Evolutionary conservation across 2,329 filamentous ascomycete species (phyloP).

Genomic region (Diaporthe helianthi): DNA sequence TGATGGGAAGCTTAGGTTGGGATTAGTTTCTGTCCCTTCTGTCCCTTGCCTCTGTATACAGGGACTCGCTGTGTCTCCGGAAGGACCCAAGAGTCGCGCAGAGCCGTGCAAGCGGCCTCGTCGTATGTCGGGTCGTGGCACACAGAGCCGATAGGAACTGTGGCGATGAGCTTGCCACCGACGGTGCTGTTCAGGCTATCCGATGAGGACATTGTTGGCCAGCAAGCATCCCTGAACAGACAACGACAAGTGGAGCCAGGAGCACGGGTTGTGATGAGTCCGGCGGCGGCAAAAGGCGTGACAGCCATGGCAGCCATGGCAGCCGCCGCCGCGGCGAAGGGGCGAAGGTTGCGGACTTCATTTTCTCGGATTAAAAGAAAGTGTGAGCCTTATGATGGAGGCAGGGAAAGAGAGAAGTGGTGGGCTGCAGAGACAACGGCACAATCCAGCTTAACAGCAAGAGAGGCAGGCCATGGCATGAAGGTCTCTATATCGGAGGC

Average conservation of each 20-base stretch:
- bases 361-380: not conserved
- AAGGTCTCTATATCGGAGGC: not conserved
- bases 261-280: slow-evolving; percentile 3
- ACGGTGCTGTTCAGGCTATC: slow-evolving; percentile 54
- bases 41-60: not conserved
- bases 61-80: slow-evolving; percentile 46
- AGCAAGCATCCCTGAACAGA: slow-evolving; percentile 50
- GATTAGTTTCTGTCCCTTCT: not conserved
- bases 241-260: not conserved
- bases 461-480: not conserved
- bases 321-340: not conserved
- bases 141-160: slow-evolving; percentile 52
- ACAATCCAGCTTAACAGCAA: not conserved
- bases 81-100: slow-evolving; percentile 47
- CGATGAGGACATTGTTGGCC: slow-evolving; percentile 55
- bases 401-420: not conserved
- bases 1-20: slow-evolving; percentile 36
- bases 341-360: slow-evolving; percentile 6
- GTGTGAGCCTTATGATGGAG: not conserved
- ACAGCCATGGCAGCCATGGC: slow-evolving; percentile 8
- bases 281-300: not conserved
- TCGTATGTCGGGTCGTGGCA: slow-evolving; percentile 54
- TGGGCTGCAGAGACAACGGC: slow-evolving; percentile 11
- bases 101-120: slow-evolving; percentile 43
- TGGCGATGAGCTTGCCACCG: slow-evolving; percentile 55